phyloP scores from a whole-genome alignment of 305 asterid genomes.

The Caryopteris hybrid region DNA sequence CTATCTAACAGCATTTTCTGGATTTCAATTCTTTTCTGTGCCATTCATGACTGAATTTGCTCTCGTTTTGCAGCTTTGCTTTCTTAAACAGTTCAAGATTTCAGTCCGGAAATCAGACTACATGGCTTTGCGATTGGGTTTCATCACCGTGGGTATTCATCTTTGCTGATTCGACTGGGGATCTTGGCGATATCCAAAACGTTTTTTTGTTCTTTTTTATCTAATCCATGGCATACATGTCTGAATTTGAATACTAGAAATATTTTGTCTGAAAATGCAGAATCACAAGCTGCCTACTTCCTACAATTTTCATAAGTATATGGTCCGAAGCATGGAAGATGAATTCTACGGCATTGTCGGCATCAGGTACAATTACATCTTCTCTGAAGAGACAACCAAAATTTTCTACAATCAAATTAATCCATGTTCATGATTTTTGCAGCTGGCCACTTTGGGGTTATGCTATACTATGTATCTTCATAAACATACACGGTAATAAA shows the following conservation, averaged over 20 bases:
- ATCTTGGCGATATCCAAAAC: neutral
- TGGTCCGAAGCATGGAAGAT: slow-evolving; percentile 97
- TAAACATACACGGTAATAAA: slow-evolving; percentile 71
- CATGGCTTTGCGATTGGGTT: slow-evolving; percentile 81
- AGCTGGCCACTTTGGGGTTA: slow-evolving; percentile 97
- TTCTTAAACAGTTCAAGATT: slow-evolving; percentile 70
- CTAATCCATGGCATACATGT: neutral
- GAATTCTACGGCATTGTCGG: slow-evolving; percentile 84
- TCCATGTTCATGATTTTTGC: slow-evolving; percentile 25
- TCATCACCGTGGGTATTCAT: slow-evolving; percentile 80
- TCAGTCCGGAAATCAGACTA: slow-evolving; percentile 73
- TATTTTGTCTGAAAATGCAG: slow-evolving; percentile 33
- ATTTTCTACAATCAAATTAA: neutral
- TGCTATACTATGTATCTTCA: slow-evolving; percentile 85
- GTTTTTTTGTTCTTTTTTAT: no score
- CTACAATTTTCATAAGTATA: slow-evolving; percentile 79
- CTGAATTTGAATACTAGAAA: neutral
- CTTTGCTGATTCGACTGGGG: neutral
- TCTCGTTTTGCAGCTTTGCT: slow-evolving; percentile 73
- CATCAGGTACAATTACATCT: slow-evolving; percentile 48
- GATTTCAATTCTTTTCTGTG: neutral
- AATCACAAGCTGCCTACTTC: slow-evolving; percentile 70
- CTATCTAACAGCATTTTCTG: no score
- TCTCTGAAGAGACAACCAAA: neutral
- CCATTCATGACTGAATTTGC: neutral